Base-by-base conservation (phyloP, 192 early-diverging fungal genomes). In the Rhizophlyctis rosea region DNA sequence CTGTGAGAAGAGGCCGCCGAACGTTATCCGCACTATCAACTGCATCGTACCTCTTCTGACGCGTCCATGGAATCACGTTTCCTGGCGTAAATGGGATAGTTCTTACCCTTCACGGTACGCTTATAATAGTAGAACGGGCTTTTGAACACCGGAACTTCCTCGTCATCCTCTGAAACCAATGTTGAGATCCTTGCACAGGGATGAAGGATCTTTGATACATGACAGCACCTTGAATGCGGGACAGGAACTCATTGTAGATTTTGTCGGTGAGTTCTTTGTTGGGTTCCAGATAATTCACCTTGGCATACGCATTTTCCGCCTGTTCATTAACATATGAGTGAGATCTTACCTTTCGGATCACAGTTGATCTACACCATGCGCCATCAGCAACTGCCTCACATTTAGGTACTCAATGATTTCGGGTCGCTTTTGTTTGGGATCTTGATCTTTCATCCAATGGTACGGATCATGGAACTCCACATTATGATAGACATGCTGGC, bases 371-470 rank as follows among this genome's bases (percentile, higher is more conserved):
- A 44, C 39, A 44, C 9, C 7, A 44, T 7, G 39, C 9, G 18
- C 9, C 7, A 18, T 18, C 39, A 44, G 39, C 39, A 49, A 61
- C 25, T 18, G 39, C 39, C 36, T 23, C 53, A 64, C 65, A 0
- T 70, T 65, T n/a, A 81, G 39, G 52, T 74, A 68, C 18, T 72
- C 65, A 29, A 81, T 71, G 59, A 81, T 68, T 14, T 68, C 71
- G 29, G 68, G 61, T 16, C 53, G 44, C 50, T 76, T 74, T 30
- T 44, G 34, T 51, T 66, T 48, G 61, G 57, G 62, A 44, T 59
- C 69, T 50, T 65, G 53, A 57, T 78, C 76, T 54, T 78, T 81
- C 33, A 81, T 13, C 79, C 79, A 81, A 59, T 81, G 79, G 61
- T 76, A 81, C 36, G 34, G 25, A 59, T 81, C 79, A 25, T 34